Conservation (phyloP, 2,329 filamentous ascomycete species). For the Bimuria novae-zelandiae region DNA sequence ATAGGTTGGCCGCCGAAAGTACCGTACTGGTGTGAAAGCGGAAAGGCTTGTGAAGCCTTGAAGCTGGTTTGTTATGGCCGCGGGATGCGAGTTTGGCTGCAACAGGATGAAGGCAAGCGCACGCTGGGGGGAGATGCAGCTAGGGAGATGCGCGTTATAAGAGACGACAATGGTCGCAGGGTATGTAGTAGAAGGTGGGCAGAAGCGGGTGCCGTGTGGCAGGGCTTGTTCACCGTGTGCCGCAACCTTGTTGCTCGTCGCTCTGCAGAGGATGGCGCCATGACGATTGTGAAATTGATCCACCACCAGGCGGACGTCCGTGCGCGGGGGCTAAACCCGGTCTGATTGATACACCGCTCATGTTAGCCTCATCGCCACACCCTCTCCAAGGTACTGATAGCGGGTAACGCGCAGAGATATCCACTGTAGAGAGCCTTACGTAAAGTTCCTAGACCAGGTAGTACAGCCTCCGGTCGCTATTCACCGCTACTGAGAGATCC, state of each 20-base stretch:
- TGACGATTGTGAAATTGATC: conserved; percentile 15
- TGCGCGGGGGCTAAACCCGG: neutral
- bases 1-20: neutral
- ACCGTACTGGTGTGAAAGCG: conserved; percentile 8
- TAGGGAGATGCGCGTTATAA: neutral
- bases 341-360: conserved; percentile 20
- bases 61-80: conserved; percentile 3
- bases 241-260: conserved; percentile 4
- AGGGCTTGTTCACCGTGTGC: conserved; percentile 1
- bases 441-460: neutral
- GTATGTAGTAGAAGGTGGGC: conserved; percentile 7
- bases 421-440: neutral
- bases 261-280: conserved; percentile 11
- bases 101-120: neutral
- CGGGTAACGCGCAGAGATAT: conserved; percentile 9
- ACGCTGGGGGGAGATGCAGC: neutral
- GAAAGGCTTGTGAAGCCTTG: neutral
- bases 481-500: too few species aligned
- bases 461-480: neutral
- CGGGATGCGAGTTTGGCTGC: conserved; percentile 7
- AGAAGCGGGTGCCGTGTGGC: neutral
- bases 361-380: conserved; percentile 3
- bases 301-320: conserved; percentile 6
- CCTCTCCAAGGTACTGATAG: conserved; percentile 15
- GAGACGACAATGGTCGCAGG: neutral